Percentiles rank a stretch among this genome's conserved stretches.
phyloP scores from a whole-genome alignment of 805 yeast genomes.

The Saturnispora hagleri region DNA sequence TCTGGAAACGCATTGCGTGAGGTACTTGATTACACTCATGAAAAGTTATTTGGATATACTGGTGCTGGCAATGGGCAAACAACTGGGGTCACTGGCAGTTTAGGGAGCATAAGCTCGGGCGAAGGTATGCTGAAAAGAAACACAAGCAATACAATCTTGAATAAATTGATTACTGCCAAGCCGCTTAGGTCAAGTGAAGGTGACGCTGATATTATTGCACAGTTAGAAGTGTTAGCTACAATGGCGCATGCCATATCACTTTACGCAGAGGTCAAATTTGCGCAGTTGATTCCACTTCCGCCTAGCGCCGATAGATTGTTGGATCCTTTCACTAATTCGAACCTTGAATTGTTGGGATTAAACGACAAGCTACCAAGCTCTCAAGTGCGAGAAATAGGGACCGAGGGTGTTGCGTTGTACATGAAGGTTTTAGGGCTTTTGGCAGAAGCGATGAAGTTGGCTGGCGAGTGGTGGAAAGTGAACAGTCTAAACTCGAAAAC shows the following conservation, averaged over 20 bases:
- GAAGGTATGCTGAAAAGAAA: neutral
- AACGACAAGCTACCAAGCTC: conserved; percentile 5
- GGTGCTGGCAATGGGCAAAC: conserved; percentile 4
- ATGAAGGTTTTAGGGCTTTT: conserved; percentile 74
- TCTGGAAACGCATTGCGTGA: conserved; percentile 85
- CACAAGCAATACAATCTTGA: conserved; percentile 3
- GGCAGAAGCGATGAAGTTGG: conserved; percentile 78
- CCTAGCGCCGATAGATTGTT: conserved; percentile 23
- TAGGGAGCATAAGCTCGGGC: neutral
- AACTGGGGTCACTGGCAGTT: conserved; percentile 10
- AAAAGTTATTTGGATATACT: conserved; percentile 62
- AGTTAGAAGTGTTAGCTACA: conserved; percentile 70
- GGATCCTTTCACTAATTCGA: conserved; percentile 14
- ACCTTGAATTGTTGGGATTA: conserved; percentile 21
- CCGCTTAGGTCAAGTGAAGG: neutral
- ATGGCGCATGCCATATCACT: conserved; percentile 83
- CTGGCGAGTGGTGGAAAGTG: conserved; percentile 84
- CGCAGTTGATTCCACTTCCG: conserved; percentile 73
- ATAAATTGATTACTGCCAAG: conserved; percentile 5
- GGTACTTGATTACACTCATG: conserved; percentile 82
- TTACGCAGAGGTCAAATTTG: conserved; percentile 85
- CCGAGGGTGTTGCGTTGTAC: conserved; percentile 80
- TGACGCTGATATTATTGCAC: conserved; percentile 32
- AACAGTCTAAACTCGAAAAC: conserved; percentile 21
- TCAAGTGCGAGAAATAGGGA: neutral